phyloP scores from a whole-genome alignment of 805 yeast genomes.

The Cyberlindnera nakhonratchasimensis region DNA sequence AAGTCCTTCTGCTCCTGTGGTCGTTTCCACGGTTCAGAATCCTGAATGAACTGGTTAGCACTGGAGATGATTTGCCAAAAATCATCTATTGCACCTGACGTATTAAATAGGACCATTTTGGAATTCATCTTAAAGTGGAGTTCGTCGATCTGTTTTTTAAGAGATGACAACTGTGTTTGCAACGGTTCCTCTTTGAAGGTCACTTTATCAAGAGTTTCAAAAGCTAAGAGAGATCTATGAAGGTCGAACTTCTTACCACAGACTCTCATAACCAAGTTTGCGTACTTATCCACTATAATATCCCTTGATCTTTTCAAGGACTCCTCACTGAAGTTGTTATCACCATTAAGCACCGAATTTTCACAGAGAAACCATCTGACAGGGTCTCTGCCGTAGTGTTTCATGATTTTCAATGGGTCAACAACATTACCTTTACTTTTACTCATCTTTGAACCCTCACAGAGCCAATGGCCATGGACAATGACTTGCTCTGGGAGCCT shows the following conservation, averaged over 20 bases:
- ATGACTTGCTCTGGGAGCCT: slow-evolving; percentile 69
- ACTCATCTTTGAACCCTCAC: slow-evolving; percentile 89
- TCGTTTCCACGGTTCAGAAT: slow-evolving; percentile 69
- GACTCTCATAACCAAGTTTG: slow-evolving; percentile 71
- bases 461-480: slow-evolving; percentile 94
- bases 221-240: slow-evolving; percentile 36
- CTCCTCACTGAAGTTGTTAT: slow-evolving; percentile 72
- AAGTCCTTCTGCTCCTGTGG: slow-evolving; percentile 41
- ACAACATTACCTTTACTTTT: slow-evolving; percentile 91
- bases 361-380: slow-evolving; percentile 73
- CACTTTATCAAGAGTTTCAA: slow-evolving; percentile 2
- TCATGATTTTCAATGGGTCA: slow-evolving; percentile 71
- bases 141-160: slow-evolving; percentile 34
- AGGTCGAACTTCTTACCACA: slow-evolving; percentile 69
- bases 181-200: slow-evolving; percentile 10
- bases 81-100: slow-evolving; percentile 50
- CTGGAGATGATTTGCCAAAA: slow-evolving; percentile 58
- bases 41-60: slow-evolving; percentile 67
- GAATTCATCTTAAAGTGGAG: slow-evolving; percentile 39
- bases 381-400: slow-evolving; percentile 66
- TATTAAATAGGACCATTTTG: slow-evolving; percentile 45
- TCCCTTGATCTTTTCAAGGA: slow-evolving; percentile 51
- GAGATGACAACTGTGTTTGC: slow-evolving; percentile 12
- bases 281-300: slow-evolving; percentile 74
- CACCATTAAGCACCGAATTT: slow-evolving; percentile 70